Evolutionary conservation across 2,329 filamentous ascomycete genomes (phyloP), one percentile per base, ranked within the genome.

Genomic region (Pseudogymnoascus sp.): DNA sequence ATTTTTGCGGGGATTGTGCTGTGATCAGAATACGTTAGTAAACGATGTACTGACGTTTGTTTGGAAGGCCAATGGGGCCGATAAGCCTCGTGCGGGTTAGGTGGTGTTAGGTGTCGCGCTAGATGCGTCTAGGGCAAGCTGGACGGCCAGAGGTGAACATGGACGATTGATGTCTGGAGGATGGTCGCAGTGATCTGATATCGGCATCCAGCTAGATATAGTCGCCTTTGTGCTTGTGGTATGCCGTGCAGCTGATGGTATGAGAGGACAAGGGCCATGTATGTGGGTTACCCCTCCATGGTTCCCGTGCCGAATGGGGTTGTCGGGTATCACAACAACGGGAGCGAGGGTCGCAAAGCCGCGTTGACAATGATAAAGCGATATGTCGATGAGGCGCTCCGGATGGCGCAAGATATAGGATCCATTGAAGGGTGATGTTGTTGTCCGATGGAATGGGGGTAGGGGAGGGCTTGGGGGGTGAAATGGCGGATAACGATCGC

Each of bases 1-100:
- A 98, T 98, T 84, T 84, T 93, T 84, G 78, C 80, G 78, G 73
- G 74, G 16, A 19, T 57, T 57, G n/a, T 57, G 48, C 48, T 57
- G 48, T 57, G 16, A 34, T 31, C 25, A 57, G 48, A 57, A 57
- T 57, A 57, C 28, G n/a, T 57, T 57, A 57, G 48, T 57, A 57
- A 57, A 57, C 34, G 48, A 31, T 57, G 48, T 57, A 34, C 48
- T 57, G 48, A 34, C 48, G 48, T 34, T 57, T 57, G 48, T 57
- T 34, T 57, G 48, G 28, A 57, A 57, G 48, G 48, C 48, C 48
- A 57, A 57, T 57, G 25, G 25, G 25, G 25, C 48, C 48, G 48
- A 57, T 57, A 57, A 57, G 48, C 48, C 48, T 57, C 48, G 48
- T 34, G 48, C 25, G 48, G 25, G 48, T 57, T 57, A 57, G 25